phyloP scores from a whole-genome alignment of 2,329 filamentous ascomycete species.

The Fusarium sp. region DNA sequence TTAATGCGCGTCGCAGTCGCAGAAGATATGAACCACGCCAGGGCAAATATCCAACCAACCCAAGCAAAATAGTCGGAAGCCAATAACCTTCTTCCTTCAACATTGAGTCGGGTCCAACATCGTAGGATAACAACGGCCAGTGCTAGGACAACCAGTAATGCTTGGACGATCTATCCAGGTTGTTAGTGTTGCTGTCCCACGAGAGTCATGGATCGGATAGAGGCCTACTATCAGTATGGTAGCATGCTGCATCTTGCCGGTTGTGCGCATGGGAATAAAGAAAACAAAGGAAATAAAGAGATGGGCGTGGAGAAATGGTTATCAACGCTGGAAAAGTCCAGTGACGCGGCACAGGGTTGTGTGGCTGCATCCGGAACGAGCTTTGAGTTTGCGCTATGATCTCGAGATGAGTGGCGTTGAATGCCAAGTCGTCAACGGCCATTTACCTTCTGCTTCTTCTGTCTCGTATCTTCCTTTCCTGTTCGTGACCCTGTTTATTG shows the following conservation, averaged over 20 bases:
- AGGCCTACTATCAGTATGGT: background rate
- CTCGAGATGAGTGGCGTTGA: background rate
- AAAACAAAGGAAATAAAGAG: background rate
- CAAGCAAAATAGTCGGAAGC: background rate
- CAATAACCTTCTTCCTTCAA: background rate
- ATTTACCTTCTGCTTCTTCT: too few species aligned
- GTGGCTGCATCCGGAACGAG: background rate
- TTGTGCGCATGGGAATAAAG: background rate
- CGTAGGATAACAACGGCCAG: slow-evolving; percentile 2
- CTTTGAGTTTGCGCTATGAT: background rate
- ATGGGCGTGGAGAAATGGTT: background rate
- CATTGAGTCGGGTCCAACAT: background rate
- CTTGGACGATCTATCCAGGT: background rate
- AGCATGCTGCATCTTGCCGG: background rate
- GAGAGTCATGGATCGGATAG: too few species aligned
- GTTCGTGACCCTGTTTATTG: too few species aligned
- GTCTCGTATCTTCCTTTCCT: too few species aligned
- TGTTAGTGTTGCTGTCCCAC: background rate
- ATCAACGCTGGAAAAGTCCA: background rate
- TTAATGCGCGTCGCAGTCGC: background rate
- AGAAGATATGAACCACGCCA: slow-evolving; percentile 7
- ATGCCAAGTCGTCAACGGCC: background rate
- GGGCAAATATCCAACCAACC: slow-evolving; percentile 3
- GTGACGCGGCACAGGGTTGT: background rate
- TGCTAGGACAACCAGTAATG: background rate